Base-by-base conservation (phyloP, 306 rosid species). In the Betula pendula region DNA sequence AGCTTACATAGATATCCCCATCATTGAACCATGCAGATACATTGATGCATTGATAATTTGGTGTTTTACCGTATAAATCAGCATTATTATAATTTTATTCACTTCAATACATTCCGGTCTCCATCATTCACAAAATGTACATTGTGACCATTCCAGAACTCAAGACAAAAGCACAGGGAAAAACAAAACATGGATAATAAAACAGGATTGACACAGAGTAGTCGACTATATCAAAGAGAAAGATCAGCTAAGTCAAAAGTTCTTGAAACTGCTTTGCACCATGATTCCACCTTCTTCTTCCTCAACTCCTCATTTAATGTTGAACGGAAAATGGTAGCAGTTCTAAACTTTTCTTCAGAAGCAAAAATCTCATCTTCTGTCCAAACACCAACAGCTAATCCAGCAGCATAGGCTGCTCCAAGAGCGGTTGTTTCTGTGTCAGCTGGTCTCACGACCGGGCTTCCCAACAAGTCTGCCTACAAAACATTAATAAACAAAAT, bases 391-490 rank as follows among this genome's bases (percentile, higher is more conserved):
- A 71, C 84, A 0, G 92, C 99, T 81, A 95, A 81, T 43, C 99
- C 99, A 40, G 99, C 99, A 70, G 99, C 99, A 82, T 85, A 95
- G 14, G 97, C 99, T 65, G 97, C 99, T 62, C 99, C 99, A 3
- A 87, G 93, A 12, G 99, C 97, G 22, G 99, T 95, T 19, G 97
- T 95, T 86, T 95, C 99, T 14, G 83, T 87, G 83, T 95, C 96
- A 12, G 86, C 85, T 24, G 99, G 99, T 82, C 97, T 88, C 75
- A 90, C 68, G 80, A 95, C 97, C 0, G 93, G 74, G 72, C 59
- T 70, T 66, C 93, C 97, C 77, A 85, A 51, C 88, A 95, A 75
- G 80, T 95, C 97, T 5, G 97, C 97, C 99, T 95, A 77, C 59
- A 49, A 49, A 0, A 68, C 66, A 77, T 62, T 38, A 77, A 51